A percentile compares a stretch with the other conserved stretches of the same genome.
Evolutionary conservation across 225 moss, liverwort and hornwort species (phyloP).

Genomic region (Straminergon stramineum): DNA sequence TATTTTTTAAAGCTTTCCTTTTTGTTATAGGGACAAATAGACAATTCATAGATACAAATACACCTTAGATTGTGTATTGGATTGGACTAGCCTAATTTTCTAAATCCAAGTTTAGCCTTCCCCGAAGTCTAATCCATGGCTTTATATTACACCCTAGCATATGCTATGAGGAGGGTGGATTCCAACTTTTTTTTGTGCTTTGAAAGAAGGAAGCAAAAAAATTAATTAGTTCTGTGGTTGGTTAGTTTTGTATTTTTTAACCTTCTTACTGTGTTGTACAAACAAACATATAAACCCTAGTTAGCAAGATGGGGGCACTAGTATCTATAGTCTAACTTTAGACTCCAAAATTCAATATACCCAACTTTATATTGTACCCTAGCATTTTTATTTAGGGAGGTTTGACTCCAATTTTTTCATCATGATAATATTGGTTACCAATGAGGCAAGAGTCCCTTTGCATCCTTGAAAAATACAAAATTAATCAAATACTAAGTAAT

Average conservation of each 20-base stretch:
- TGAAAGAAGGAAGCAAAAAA: too few relatives aligned
- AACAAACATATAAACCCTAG: neutral
- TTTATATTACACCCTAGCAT: neutral
- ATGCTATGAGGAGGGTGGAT: fast-evolving
- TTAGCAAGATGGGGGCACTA: neutral
- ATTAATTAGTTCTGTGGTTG: fast-evolving
- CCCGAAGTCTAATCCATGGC: neutral
- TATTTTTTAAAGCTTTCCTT: neutral
- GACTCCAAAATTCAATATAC: too few relatives aligned
- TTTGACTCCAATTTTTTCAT: neutral
- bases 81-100: neutral
- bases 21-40: neutral
- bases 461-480: too few relatives aligned
- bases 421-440: neutral
- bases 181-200: too few relatives aligned
- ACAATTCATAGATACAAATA: neutral
- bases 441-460: fast-evolving
- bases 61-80: neutral
- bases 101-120: neutral
- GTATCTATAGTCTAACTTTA: too few relatives aligned
- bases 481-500: neutral
- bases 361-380: neutral
- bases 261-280: too few relatives aligned
- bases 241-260: neutral
- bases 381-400: fast-evolving